phyloP scores from a whole-genome alignment of 1,284 basidiomycete genomes.

The Spongiforma sp. region DNA sequence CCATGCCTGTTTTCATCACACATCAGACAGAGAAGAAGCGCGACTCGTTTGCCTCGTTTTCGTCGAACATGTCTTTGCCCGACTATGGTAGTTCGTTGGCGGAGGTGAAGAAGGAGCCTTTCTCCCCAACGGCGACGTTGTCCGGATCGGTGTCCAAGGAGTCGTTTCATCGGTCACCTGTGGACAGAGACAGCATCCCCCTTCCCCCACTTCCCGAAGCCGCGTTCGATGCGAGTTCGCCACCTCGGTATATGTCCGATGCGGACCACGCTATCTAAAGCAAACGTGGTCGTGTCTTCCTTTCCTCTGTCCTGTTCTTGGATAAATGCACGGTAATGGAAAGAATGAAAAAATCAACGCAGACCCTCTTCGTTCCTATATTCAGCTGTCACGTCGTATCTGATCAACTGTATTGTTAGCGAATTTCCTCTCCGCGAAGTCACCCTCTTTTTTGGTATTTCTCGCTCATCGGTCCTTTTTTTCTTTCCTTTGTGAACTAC shows the following conservation, averaged over 20 bases:
- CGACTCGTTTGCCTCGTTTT: constrained; percentile 52
- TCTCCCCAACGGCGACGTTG: constrained; percentile 27
- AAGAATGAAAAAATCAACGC: too few relatives aligned
- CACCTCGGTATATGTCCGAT: constrained; percentile 26
- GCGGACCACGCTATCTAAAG: constrained; percentile 19
- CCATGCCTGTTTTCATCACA: constrained; percentile 49
- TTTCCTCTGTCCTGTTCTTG: too few relatives aligned
- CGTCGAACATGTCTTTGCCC: constrained; percentile 44
- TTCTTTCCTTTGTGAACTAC: neutral
- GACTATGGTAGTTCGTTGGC: constrained; percentile 42
- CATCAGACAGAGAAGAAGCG: constrained; percentile 46
- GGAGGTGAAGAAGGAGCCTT: constrained; percentile 36
- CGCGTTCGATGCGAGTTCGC: constrained; percentile 12
- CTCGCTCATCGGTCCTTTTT: neutral
- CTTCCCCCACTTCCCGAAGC: constrained; percentile 26
- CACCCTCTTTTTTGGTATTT: neutral
- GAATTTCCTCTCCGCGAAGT: too few relatives aligned
- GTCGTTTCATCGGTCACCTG: constrained; percentile 28
- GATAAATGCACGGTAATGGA: too few relatives aligned
- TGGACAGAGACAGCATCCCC: constrained; percentile 20
- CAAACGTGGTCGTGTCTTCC: neutral
- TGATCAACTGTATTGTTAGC: constrained; percentile 35
- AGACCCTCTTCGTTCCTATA: neutral
- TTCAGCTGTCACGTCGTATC: neutral
- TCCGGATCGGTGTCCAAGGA: constrained; percentile 33